Evolutionary conservation across 306 rosid species (phyloP).

Genomic region (Cucurbita ficifolia): DNA sequence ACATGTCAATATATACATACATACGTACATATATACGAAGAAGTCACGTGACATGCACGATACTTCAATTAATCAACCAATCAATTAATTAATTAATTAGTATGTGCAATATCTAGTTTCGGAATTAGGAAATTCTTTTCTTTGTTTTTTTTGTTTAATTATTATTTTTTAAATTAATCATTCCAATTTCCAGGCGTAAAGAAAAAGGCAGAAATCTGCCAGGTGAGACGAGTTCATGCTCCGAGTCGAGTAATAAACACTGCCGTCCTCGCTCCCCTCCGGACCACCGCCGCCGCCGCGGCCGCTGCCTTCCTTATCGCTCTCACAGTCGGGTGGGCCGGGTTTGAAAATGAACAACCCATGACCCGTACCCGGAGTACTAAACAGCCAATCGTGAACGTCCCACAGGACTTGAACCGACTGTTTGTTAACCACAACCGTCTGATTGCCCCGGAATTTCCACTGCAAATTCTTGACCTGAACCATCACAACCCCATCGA

Average conservation of each 20-base stretch:
- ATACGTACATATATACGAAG: neutral
- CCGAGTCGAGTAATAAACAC: constrained; percentile 1
- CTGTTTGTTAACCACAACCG: constrained; percentile 37
- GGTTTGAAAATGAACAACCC: constrained; percentile 79
- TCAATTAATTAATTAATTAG: neutral
- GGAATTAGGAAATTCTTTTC: neutral
- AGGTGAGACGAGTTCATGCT: neutral
- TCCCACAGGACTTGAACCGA: constrained; percentile 78
- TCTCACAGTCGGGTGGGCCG: constrained; percentile 35
- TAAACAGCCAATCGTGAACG: constrained; percentile 76
- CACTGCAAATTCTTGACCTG: constrained; percentile 79
- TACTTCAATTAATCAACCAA: neutral
- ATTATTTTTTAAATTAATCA: neutral
- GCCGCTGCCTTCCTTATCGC: constrained; percentile 33
- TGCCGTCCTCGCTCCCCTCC: neutral
- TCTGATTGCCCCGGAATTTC: constrained; percentile 86
- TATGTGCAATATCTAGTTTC: neutral
- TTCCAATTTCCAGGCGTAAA: constrained; percentile 9
- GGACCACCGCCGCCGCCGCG: neutral
- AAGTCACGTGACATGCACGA: neutral
- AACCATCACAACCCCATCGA: constrained; percentile 69
- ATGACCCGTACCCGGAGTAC: constrained; percentile 37
- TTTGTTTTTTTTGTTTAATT: too few relatives aligned
- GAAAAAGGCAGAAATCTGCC: constrained; percentile 2
- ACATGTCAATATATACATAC: neutral